Conservation (phyloP, 2,329 filamentous ascomycete genomes). For the Stachybotrys elegans region DNA sequence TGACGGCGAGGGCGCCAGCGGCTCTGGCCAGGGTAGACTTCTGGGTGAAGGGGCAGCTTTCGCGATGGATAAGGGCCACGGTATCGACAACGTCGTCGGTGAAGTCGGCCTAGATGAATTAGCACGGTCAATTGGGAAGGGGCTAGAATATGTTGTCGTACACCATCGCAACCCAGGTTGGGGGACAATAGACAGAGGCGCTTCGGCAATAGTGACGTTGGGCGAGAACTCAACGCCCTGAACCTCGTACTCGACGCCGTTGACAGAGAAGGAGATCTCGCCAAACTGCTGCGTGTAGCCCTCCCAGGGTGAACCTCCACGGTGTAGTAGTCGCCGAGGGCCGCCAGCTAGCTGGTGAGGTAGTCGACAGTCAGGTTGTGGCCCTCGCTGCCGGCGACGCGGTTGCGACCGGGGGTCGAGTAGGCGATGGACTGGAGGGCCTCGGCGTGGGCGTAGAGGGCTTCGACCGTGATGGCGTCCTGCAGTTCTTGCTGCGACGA, state of each 20-base stretch:
- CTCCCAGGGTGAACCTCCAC: slow-evolving; percentile 23
- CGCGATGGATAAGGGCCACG: slow-evolving; percentile 52
- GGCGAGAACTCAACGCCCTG: slow-evolving; percentile 29
- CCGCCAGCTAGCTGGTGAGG: slow-evolving; percentile 26
- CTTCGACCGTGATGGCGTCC: slow-evolving; percentile 17
- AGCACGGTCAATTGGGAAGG: background rate
- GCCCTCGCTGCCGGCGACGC: slow-evolving; percentile 26
- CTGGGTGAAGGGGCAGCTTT: slow-evolving; percentile 48
- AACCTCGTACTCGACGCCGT: slow-evolving; percentile 15
- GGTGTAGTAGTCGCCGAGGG: slow-evolving; percentile 25
- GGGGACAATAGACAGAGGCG: slow-evolving; percentile 37
- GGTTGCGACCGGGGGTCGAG: slow-evolving; percentile 20
- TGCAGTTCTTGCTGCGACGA: slow-evolving; percentile 17
- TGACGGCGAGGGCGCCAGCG: slow-evolving; percentile 48
- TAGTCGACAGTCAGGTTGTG: slow-evolving; percentile 28
- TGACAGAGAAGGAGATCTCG: slow-evolving; percentile 12
- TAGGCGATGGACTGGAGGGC: slow-evolving; percentile 24
- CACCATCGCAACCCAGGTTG: slow-evolving; percentile 43
- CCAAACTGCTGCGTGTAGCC: slow-evolving; percentile 18
- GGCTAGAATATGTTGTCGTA: background rate
- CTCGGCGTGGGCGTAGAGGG: slow-evolving; percentile 22
- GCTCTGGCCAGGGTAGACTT: slow-evolving; percentile 49
- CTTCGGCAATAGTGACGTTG: slow-evolving; percentile 26
- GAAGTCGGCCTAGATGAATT: slow-evolving; percentile 32
- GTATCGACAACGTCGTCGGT: slow-evolving; percentile 40